A percentile compares a stretch with the other conserved stretches of the same genome.
Evolutionary conservation across 768 basidiomycete genomes (phyloP).

Genomic region (Kwoniella bestiolae): DNA sequence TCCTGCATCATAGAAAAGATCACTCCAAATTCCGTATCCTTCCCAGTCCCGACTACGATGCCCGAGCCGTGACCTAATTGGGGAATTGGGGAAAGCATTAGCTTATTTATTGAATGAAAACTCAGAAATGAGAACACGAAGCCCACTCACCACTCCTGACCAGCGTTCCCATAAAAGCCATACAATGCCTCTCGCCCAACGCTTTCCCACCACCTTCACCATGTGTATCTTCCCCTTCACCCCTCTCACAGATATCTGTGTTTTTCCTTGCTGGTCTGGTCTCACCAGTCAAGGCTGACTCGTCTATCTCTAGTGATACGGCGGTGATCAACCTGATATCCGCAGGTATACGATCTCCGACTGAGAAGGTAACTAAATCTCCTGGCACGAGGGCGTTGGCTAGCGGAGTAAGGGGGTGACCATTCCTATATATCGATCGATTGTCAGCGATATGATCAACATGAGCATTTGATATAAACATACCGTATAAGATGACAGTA

Average conservation of each 20-base stretch:
- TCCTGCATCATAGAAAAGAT: slow-evolving; percentile 99
- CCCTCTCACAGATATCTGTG: slow-evolving; percentile 62
- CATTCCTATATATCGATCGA: slow-evolving; percentile 59
- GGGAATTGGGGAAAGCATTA: too few relatives aligned
- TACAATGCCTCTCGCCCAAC: slow-evolving; percentile 81
- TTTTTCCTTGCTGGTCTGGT: slow-evolving; percentile 77
- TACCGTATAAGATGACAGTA: slow-evolving; percentile 86
- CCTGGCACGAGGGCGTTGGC: slow-evolving; percentile 97
- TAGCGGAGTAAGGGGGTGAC: slow-evolving; percentile 74
- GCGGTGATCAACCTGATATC: slow-evolving; percentile 83
- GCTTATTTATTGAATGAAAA: too few relatives aligned
- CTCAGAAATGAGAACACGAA: too few relatives aligned
- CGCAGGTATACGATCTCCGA: slow-evolving; percentile 92
- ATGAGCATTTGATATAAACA: slow-evolving; percentile 8
- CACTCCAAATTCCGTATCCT: slow-evolving; percentile 89
- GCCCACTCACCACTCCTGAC: slow-evolving; percentile 74
- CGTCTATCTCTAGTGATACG: slow-evolving; percentile 89
- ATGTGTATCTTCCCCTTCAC: slow-evolving; percentile 58
- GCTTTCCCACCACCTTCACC: slow-evolving; percentile 59
- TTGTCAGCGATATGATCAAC: not conserved
- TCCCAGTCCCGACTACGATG: slow-evolving; percentile 82
- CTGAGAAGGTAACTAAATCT: slow-evolving; percentile 83
- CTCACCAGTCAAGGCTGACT: slow-evolving; percentile 93
- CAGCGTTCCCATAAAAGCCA: slow-evolving; percentile 95
- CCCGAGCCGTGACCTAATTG: slow-evolving; percentile 82